These are phyloP conservation scores for Paxillus ammoniavirescens DNA, from an alignment of 768 basidiomycete species.

Conservation along the genomic window DNA sequence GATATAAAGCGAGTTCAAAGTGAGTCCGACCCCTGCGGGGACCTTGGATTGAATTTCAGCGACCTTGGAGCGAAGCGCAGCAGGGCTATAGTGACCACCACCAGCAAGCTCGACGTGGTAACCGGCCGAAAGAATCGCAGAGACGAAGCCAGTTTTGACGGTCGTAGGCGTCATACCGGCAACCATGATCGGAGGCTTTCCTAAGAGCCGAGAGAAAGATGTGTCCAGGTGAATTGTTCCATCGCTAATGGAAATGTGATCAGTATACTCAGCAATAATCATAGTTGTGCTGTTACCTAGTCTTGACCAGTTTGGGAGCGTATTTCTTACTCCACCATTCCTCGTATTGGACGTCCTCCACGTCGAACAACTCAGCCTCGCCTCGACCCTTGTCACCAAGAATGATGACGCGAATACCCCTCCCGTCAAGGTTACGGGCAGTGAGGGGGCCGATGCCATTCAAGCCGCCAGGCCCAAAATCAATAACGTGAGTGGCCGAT, in stretches of 20 bases:
- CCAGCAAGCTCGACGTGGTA: slow-evolving; percentile 98
- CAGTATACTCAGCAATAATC: background rate
- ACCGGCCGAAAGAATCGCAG: slow-evolving; percentile 88
- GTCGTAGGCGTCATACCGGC: slow-evolving; percentile 99
- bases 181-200: slow-evolving; percentile 98
- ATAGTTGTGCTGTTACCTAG: slow-evolving; percentile 51
- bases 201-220: slow-evolving; percentile 91
- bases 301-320: slow-evolving; percentile 82
- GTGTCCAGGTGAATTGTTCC: slow-evolving; percentile 93
- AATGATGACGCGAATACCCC: slow-evolving; percentile 87
- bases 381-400: slow-evolving; percentile 90
- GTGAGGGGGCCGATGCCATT: slow-evolving; percentile 93
- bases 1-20: slow-evolving; percentile 95
- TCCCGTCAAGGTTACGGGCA: slow-evolving; percentile 87
- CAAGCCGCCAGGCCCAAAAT: slow-evolving; percentile 94
- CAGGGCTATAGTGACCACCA: slow-evolving; percentile 93
- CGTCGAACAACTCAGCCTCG: slow-evolving; percentile 80
- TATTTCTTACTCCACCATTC: slow-evolving; percentile 92
- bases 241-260: slow-evolving; percentile 44
- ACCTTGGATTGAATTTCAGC: slow-evolving; percentile 87
- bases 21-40: slow-evolving; percentile 87
- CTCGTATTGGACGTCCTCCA: slow-evolving; percentile 66
- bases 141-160: slow-evolving; percentile 93
- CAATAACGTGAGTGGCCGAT: slow-evolving; percentile 89
- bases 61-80: slow-evolving; percentile 86